Evolutionary conservation across 768 basidiomycete genomes (phyloP).

Genomic region (Serpula lacrymans): DNA sequence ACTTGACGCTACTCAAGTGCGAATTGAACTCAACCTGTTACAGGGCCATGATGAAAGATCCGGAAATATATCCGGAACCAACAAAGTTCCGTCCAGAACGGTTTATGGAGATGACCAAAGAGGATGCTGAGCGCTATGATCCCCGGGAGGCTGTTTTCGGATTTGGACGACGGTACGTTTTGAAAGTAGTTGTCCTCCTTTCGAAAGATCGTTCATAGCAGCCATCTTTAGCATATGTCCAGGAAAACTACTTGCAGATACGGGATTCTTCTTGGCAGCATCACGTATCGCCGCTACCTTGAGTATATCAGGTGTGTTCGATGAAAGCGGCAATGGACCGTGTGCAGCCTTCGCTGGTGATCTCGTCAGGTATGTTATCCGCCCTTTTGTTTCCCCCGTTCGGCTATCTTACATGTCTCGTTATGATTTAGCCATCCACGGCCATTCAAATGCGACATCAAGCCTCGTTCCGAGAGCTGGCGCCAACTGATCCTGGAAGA

Average conservation of each 20-base stretch:
- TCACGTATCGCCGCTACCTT: conserved; percentile 40
- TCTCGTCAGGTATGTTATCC: conserved; percentile 33
- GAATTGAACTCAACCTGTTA: conserved; percentile 18
- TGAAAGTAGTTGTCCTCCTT: not conserved
- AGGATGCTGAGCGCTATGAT: conserved; percentile 28
- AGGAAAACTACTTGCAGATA: conserved; percentile 40
- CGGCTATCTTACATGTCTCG: conserved; percentile 5
- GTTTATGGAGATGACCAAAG: conserved; percentile 28
- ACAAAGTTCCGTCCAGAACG: conserved; percentile 36
- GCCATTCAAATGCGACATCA: conserved; percentile 37
- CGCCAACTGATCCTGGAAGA: conserved; percentile 29
- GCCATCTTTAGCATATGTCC: conserved; percentile 37
- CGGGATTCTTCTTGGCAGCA: conserved; percentile 44
- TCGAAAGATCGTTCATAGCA: not conserved
- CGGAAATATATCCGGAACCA: conserved; percentile 36
- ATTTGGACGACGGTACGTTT: conserved; percentile 36
- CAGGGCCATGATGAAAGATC: conserved; percentile 42
- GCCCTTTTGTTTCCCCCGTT: conserved; percentile 35
- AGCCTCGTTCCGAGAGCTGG: conserved; percentile 32
- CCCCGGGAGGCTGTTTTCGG: conserved; percentile 38
- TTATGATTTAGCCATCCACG: conserved; percentile 33
- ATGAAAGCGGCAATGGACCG: conserved; percentile 36
- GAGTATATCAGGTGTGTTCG: conserved; percentile 35
- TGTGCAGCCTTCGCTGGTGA: conserved; percentile 27
- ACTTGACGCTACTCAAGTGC: conserved; percentile 9